These are phyloP conservation scores for Eucalyptus curtisii DNA, from an alignment of 345 rosid species.

Conservation along the genomic window DNA sequence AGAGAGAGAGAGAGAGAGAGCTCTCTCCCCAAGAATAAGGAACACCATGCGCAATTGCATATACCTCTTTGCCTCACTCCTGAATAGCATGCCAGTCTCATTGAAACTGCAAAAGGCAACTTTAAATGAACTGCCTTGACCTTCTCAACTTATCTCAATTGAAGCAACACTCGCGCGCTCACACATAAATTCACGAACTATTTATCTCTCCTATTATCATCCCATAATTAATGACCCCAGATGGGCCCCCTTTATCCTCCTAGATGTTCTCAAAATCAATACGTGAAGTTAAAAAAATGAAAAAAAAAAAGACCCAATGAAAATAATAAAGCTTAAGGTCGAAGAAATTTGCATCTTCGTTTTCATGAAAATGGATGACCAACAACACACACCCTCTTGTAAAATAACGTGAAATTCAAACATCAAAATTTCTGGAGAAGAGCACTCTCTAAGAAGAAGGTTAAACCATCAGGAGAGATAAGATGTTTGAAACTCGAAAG, in stretches of 20 bases:
- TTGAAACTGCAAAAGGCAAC: background rate
- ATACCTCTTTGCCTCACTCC: background rate
- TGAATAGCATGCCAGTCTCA: background rate
- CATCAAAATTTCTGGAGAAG: background rate
- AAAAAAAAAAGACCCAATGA: background rate
- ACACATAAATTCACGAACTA: background rate
- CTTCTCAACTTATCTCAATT: background rate
- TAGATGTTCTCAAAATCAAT: background rate
- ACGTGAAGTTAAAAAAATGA: background rate
- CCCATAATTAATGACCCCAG: background rate
- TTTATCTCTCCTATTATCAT: background rate
- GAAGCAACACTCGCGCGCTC: background rate
- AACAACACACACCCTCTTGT: background rate
- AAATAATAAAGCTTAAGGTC: background rate
- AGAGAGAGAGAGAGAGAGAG: background rate
- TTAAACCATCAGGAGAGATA: background rate
- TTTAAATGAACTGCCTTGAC: background rate
- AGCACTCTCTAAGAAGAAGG: background rate
- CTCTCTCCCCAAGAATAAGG: background rate
- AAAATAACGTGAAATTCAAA: background rate
- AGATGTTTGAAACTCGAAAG: background rate
- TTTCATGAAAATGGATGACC: background rate
- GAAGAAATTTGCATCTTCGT: background rate
- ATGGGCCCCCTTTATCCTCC: background rate
- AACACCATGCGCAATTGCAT: background rate